A percentile compares a stretch with the other conserved stretches of the same genome.
Evolutionary conservation across 108 stramenopile species (phyloP).

Genomic region (Asterionellopsis glacialis): DNA sequence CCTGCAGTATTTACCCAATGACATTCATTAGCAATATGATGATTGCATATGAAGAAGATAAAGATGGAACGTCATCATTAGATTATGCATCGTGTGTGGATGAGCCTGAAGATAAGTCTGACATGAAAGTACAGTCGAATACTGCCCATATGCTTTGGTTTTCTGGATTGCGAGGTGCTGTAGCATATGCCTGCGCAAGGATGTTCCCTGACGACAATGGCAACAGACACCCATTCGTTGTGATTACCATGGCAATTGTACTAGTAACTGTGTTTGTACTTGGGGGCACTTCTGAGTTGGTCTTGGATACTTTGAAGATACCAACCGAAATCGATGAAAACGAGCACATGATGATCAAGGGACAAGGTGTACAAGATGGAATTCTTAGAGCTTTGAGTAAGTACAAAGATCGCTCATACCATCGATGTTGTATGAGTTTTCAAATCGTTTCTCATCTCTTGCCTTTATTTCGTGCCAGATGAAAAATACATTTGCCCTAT

Average conservation of each 20-base stretch:
- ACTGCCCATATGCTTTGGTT: constrained; percentile 72
- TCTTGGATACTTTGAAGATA: constrained; percentile 36
- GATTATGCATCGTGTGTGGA: too few species aligned
- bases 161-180: constrained; percentile 69
- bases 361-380: too few species aligned
- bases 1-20: constrained; percentile 58
- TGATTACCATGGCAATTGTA: constrained; percentile 55
- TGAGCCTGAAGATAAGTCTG: constrained; percentile 16
- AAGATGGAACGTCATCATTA: neutral
- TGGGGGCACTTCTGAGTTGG: constrained; percentile 41
- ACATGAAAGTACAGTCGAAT: constrained; percentile 44
- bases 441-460: too few species aligned
- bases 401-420: too few species aligned
- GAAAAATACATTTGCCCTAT: too few species aligned
- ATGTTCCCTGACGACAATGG: constrained; percentile 52
- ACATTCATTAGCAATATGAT: constrained; percentile 11
- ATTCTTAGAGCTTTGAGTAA: too few species aligned
- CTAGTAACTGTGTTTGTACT: constrained; percentile 47
- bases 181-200: constrained; percentile 67
- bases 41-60: neutral
- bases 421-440: too few species aligned
- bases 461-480: too few species aligned
- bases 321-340: constrained; percentile 47
- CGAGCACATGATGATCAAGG: constrained; percentile 28
- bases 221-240: constrained; percentile 33